A percentile compares a stretch with the other conserved stretches of the same genome.
Conservation (phyloP, 768 basidiomycete species). For the Obba rivulosa region DNA sequence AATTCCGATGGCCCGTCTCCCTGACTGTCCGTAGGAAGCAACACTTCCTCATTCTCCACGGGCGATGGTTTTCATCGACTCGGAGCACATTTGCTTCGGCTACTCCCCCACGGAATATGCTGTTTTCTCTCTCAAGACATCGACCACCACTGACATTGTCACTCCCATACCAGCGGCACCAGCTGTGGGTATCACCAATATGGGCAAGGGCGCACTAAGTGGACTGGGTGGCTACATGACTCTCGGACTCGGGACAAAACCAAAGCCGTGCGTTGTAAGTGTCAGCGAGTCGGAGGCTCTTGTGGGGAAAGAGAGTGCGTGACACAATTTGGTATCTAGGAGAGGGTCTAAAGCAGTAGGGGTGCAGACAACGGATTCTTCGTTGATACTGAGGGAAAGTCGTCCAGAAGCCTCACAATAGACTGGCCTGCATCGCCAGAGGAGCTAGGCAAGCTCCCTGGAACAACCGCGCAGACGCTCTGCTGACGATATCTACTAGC, state of each 20-base stretch:
- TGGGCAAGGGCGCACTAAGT: conserved; percentile 70
- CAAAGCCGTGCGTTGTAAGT: conserved; percentile 56
- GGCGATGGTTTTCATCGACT: conserved; percentile 65
- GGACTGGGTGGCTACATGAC: conserved; percentile 85
- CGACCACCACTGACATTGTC: conserved; percentile 50
- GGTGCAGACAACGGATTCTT: conserved; percentile 61
- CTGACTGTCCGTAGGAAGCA: conserved; percentile 54
- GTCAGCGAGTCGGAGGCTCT: conserved; percentile 60
- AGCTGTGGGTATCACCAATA: conserved; percentile 38
- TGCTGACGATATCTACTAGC: conserved; percentile 40
- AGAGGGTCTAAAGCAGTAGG: neutral
- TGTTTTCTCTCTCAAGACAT: conserved; percentile 59
- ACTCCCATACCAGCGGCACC: conserved; percentile 29
- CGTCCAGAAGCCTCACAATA: conserved; percentile 43
- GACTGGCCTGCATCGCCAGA: conserved; percentile 81
- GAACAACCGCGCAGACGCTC: too few relatives aligned
- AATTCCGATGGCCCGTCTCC: too few relatives aligned
- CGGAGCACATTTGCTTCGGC: conserved; percentile 62
- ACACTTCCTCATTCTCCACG: conserved; percentile 88
- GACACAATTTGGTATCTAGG: too few relatives aligned
- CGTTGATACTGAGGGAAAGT: conserved; percentile 54
- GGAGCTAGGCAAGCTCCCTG: conserved; percentile 53
- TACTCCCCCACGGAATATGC: conserved; percentile 79
- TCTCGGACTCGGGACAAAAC: conserved; percentile 69
- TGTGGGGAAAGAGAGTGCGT: conserved; percentile 76